phyloP scores from a whole-genome alignment of 805 yeast genomes.

The Cyberlindnera maritima region DNA sequence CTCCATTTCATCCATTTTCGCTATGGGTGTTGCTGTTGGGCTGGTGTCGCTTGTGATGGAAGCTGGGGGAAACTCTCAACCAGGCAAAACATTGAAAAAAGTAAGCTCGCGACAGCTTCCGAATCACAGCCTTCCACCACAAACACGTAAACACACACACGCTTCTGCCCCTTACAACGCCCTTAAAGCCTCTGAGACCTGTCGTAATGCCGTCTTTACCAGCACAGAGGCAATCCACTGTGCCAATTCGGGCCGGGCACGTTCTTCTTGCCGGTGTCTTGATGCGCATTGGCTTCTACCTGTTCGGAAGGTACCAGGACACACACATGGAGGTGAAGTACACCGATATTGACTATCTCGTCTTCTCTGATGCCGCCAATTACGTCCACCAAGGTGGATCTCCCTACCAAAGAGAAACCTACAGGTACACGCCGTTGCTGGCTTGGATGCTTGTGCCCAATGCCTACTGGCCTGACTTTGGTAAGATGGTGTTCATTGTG shows the following conservation, averaged over 20 bases:
- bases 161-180: neutral
- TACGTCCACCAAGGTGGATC: constrained; percentile 55
- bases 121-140: too few relatives aligned
- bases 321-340: constrained; percentile 72
- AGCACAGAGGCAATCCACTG: neutral
- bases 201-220: neutral
- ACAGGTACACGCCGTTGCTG: constrained; percentile 87
- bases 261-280: constrained; percentile 25
- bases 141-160: too few relatives aligned
- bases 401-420: constrained; percentile 85
- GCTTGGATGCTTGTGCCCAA: constrained; percentile 84
- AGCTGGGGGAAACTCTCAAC: neutral
- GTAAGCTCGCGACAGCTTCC: neutral
- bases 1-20: constrained; percentile 16
- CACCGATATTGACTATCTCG: constrained; percentile 93
- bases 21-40: neutral
- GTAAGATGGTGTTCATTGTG: constrained; percentile 72
- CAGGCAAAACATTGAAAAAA: neutral
- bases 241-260: neutral
- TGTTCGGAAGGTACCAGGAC: constrained; percentile 87
- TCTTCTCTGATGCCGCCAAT: constrained; percentile 87
- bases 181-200: too few relatives aligned
- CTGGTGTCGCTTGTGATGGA: neutral
- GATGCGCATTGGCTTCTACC: constrained; percentile 60
- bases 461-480: constrained; percentile 55